Evolutionary conservation across 1,139 yeast species (phyloP).

Genomic region (Yamadazyma membranifaciens): DNA sequence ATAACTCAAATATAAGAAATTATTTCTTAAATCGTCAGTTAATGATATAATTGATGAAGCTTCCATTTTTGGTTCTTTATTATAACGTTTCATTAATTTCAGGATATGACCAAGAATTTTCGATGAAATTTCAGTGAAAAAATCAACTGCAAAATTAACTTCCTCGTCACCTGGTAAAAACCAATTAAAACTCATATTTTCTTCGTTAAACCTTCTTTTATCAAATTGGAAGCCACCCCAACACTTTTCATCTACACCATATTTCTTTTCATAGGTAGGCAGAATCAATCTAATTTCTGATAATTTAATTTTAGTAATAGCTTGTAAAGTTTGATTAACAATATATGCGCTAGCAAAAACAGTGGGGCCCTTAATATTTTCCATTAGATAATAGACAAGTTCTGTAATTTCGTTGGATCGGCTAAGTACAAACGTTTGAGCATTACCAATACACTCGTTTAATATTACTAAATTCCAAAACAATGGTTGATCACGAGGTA

Average conservation of each 20-base stretch:
- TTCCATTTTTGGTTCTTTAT: conserved; percentile 18
- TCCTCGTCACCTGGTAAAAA: conserved; percentile 62
- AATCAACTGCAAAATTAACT: conserved; percentile 58
- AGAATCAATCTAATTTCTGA: conserved; percentile 55
- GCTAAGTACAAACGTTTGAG: conserved; percentile 50
- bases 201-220: conserved; percentile 35
- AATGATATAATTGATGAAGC: conserved; percentile 21
- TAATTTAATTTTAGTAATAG: conserved; percentile 60
- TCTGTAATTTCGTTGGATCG: conserved; percentile 47
- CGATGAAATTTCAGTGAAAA: conserved; percentile 52
- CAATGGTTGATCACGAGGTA: conserved; percentile 75
- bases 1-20: conserved; percentile 57
- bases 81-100: conserved; percentile 30
- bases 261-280: conserved; percentile 27
- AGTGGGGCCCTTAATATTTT: conserved; percentile 65
- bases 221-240: conserved; percentile 76
- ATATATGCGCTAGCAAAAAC: conserved; percentile 47
- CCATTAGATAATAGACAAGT: conserved; percentile 52
- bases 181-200: conserved; percentile 66
- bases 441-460: conserved; percentile 70
- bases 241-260: conserved; percentile 47
- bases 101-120: conserved; percentile 44
- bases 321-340: conserved; percentile 64
- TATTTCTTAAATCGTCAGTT: conserved; percentile 53
- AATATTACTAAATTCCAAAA: conserved; percentile 72